phyloP scores from a whole-genome alignment of 768 basidiomycete species.

The Jaapia argillacea region DNA sequence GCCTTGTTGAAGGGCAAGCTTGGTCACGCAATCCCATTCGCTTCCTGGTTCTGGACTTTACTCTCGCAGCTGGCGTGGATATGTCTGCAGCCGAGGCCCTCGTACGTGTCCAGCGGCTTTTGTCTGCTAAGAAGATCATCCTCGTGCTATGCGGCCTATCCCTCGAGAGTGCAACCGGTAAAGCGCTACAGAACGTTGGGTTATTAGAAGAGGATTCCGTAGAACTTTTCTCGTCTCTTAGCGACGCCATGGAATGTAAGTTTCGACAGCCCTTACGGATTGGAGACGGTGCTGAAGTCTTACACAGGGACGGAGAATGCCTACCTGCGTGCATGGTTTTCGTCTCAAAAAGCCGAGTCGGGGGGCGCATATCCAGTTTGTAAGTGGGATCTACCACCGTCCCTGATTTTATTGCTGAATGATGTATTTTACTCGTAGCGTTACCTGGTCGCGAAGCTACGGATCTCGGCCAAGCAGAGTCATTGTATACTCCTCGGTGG shows the following conservation, averaged over 20 bases:
- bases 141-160: conserved; percentile 84
- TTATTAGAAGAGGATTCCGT: conserved; percentile 71
- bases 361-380: conserved; percentile 32
- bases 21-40: conserved; percentile 74
- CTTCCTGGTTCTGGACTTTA: conserved; percentile 84
- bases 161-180: conserved; percentile 52
- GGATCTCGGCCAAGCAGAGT: conserved; percentile 36
- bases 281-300: neutral
- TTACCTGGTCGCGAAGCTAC: conserved; percentile 49
- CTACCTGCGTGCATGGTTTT: conserved; percentile 76
- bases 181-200: conserved; percentile 69
- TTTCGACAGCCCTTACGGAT: conserved; percentile 7
- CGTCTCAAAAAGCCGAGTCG: conserved; percentile 53
- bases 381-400: conserved; percentile 10
- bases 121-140: conserved; percentile 66
- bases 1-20: conserved; percentile 55
- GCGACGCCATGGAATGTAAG: conserved; percentile 90
- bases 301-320: conserved; percentile 87
- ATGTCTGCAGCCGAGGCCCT: conserved; percentile 95
- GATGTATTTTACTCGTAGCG: conserved; percentile 20
- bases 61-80: conserved; percentile 83
- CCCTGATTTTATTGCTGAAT: too few species aligned
- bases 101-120: conserved; percentile 77
- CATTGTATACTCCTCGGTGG: conserved; percentile 50
- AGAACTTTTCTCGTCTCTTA: conserved; percentile 73